These are phyloP conservation scores for Talaromyces piceae DNA, from an alignment of 2,329 filamentous ascomycete species.

Conservation along the genomic window DNA sequence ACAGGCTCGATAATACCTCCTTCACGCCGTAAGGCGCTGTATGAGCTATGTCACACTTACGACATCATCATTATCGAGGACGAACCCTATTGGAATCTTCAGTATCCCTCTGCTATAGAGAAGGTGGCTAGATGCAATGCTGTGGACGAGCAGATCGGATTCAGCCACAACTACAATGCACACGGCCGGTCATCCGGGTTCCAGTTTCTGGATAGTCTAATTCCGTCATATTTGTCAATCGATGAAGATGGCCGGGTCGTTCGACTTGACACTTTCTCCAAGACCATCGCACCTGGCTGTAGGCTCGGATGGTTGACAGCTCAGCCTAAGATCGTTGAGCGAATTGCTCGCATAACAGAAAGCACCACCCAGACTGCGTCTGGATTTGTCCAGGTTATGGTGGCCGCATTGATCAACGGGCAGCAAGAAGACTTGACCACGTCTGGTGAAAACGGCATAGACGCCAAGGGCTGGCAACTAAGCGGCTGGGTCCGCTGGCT, in stretches of 20 bases:
- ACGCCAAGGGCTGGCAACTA: slow-evolving; percentile 63
- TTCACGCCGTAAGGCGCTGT: slow-evolving; percentile 68
- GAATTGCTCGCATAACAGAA: slow-evolving; percentile 67
- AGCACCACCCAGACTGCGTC: slow-evolving; percentile 73
- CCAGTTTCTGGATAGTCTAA: slow-evolving; percentile 72
- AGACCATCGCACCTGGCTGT: slow-evolving; percentile 84
- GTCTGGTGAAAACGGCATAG: slow-evolving; percentile 37
- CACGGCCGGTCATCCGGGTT: slow-evolving; percentile 56
- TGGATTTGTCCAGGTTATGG: slow-evolving; percentile 79
- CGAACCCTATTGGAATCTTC: slow-evolving; percentile 92
- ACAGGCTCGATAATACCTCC: slow-evolving; percentile 69
- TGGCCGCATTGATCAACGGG: slow-evolving; percentile 70
- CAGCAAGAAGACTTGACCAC: slow-evolving; percentile 45
- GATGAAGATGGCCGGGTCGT: slow-evolving; percentile 83
- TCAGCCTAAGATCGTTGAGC: slow-evolving; percentile 69
- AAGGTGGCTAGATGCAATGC: slow-evolving; percentile 24
- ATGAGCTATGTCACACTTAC: slow-evolving; percentile 71
- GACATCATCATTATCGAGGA: slow-evolving; percentile 91
- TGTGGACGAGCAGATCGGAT: slow-evolving; percentile 19
- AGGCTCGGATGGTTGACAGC: slow-evolving; percentile 86
- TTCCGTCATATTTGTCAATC: slow-evolving; percentile 72
- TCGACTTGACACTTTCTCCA: slow-evolving; percentile 87
- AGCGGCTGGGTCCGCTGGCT: slow-evolving; percentile 90
- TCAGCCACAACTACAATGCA: slow-evolving; percentile 34
- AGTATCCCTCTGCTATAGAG: slow-evolving; percentile 65